Evolutionary conservation across 768 basidiomycete species (phyloP).

Genomic region (Fomitopsis pulvina): DNA sequence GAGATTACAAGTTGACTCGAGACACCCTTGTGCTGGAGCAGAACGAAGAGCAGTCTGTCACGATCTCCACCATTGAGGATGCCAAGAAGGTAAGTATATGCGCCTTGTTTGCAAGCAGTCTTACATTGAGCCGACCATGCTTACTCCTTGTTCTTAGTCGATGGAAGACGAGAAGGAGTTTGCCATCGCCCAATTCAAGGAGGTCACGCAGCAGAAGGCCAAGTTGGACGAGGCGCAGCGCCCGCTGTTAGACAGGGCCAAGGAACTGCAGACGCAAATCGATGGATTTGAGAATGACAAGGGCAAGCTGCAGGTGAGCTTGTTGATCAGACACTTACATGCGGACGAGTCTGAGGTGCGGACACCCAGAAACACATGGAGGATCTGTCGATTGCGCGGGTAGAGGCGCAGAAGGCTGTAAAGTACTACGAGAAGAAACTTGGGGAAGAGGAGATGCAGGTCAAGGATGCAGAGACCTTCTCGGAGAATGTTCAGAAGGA

Average conservation of each 20-base stretch:
- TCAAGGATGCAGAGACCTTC: constrained; percentile 38
- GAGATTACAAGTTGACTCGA: constrained; percentile 26
- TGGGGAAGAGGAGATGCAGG: constrained; percentile 37
- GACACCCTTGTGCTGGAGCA: constrained; percentile 47
- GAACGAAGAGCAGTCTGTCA: constrained; percentile 64
- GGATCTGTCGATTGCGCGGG: constrained; percentile 39
- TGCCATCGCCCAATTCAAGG: constrained; percentile 42
- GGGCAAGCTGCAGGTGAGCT: constrained; percentile 36
- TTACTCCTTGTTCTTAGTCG: constrained; percentile 34
- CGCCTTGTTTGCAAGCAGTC: not conserved
- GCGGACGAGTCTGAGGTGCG: not conserved
- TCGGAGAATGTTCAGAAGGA: constrained; percentile 52
- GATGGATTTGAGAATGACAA: constrained; percentile 42
- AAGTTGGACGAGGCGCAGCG: constrained; percentile 40
- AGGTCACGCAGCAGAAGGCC: constrained; percentile 38
- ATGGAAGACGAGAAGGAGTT: constrained; percentile 44
- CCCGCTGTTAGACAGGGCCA: constrained; percentile 35
- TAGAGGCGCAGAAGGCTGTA: constrained; percentile 43
- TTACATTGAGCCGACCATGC: constrained; percentile 1
- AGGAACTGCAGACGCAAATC: constrained; percentile 42
- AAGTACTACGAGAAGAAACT: constrained; percentile 48
- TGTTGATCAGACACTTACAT: not conserved
- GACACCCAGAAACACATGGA: constrained; percentile 40
- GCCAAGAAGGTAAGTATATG: constrained; percentile 42
- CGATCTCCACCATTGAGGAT: constrained; percentile 48